Evolutionary conservation across 768 basidiomycete genomes (phyloP).

Genomic region (Auriscalpium microsporum): DNA sequence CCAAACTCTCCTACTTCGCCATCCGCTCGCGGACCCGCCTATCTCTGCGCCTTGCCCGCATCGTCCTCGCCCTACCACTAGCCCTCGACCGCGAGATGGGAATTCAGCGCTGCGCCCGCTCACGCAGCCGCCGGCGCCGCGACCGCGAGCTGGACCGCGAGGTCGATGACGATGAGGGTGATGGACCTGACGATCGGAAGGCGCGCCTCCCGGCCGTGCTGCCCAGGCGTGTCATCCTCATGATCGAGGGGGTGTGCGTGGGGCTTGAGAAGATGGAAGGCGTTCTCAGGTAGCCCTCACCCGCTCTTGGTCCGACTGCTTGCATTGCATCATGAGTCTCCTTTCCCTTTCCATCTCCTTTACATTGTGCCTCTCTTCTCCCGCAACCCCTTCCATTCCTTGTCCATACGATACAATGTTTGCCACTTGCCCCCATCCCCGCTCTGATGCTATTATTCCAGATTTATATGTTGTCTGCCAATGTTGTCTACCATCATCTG

Average conservation of each 20-base stretch:
- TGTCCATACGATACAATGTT: too few relatives aligned
- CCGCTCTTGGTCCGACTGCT: too few relatives aligned
- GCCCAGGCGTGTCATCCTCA: constrained; percentile 47
- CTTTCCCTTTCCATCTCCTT: not conserved
- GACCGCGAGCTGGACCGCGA: constrained; percentile 14
- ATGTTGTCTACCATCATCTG: too few relatives aligned
- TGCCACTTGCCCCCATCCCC: too few relatives aligned
- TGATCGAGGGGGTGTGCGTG: constrained; percentile 54
- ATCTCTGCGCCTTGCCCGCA: constrained; percentile 68
- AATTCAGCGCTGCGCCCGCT: constrained; percentile 28
- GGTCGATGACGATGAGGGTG: constrained; percentile 16
- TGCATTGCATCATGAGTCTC: too few relatives aligned
- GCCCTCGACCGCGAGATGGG: constrained; percentile 62
- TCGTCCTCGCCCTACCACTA: constrained; percentile 67
- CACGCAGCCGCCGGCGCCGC: constrained; percentile 16
- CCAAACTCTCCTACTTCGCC: constrained; percentile 70
- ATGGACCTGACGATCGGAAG: constrained; percentile 16
- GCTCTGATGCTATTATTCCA: too few relatives aligned
- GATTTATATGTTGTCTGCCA: too few relatives aligned
- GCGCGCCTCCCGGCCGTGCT: constrained; percentile 22
- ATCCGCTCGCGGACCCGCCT: constrained; percentile 66
- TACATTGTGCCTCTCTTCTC: not conserved
- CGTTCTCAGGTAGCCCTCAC: constrained; percentile 17
- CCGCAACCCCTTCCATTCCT: too few relatives aligned
- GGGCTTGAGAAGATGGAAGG: constrained; percentile 63